Evolutionary conservation across 495 filamentous ascomycete species (phyloP).

Genomic region (Halenospora varia): DNA sequence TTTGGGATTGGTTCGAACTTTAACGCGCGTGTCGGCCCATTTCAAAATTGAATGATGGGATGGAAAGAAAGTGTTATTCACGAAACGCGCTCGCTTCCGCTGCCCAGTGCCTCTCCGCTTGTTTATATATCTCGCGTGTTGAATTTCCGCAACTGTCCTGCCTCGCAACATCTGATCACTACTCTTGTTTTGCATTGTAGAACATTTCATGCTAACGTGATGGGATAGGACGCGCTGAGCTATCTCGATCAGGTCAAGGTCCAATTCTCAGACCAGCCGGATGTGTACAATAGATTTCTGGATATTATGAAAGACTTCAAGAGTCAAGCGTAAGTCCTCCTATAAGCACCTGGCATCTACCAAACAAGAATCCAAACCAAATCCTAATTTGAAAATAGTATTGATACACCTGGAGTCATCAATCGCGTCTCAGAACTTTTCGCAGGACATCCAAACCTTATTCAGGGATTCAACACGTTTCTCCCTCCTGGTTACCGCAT

Average conservation of each 20-base stretch:
- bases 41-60: too few species aligned
- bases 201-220: not conserved
- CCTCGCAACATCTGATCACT: not conserved
- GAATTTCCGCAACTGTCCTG: too few species aligned
- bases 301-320: conserved; percentile 99
- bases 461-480: conserved; percentile 99
- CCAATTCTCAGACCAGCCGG: conserved; percentile 92
- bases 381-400: conserved; percentile 44
- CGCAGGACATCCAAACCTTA: conserved; percentile 91
- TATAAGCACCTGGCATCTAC: conserved; percentile 3
- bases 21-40: too few species aligned
- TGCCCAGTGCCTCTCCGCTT: too few species aligned
- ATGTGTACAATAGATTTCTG: conserved; percentile 96
- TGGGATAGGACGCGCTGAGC: conserved; percentile 87
- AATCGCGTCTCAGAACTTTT: conserved; percentile 96
- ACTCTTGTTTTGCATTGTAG: not conserved
- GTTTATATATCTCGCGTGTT: too few species aligned
- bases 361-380: conserved; percentile 3
- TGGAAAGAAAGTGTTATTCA: too few species aligned
- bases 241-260: conserved; percentile 99
- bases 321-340: conserved; percentile 75
- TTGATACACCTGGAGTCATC: conserved; percentile 97
- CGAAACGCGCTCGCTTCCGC: too few species aligned
- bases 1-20: too few species aligned
- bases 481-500: conserved; percentile 96